These are phyloP conservation scores for Entomophthora muscae DNA, from an alignment of 371 early-diverging fungal genomes.

Conservation along the genomic window DNA sequence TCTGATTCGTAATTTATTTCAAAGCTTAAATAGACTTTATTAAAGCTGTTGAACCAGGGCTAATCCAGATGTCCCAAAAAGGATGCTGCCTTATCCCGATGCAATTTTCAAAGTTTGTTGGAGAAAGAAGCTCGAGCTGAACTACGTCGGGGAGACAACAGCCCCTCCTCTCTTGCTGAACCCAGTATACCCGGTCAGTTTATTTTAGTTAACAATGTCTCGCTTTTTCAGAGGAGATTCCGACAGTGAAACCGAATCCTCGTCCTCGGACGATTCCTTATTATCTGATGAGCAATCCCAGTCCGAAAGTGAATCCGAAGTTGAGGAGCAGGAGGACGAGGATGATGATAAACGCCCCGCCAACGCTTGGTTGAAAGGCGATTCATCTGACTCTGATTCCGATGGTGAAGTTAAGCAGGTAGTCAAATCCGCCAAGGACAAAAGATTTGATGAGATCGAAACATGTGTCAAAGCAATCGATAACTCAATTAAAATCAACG, in stretches of 20 bases:
- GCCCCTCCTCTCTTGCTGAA: too few relatives aligned
- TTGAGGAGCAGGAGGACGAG: slow-evolving; percentile 28
- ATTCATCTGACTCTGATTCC: slow-evolving; percentile 29
- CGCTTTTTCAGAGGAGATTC: slow-evolving; percentile 33
- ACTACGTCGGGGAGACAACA: too few relatives aligned
- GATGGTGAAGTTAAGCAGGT: slow-evolving; percentile 55
- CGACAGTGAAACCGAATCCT: slow-evolving; percentile 12
- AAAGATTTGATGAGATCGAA: slow-evolving; percentile 53
- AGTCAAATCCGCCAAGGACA: slow-evolving; percentile 70
- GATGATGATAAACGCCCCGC: slow-evolving; percentile 19
- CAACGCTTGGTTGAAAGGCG: slow-evolving; percentile 22
- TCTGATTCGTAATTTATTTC: too few relatives aligned
- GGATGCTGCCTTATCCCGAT: too few relatives aligned
- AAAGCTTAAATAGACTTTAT: too few relatives aligned
- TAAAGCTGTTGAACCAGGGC: too few relatives aligned
- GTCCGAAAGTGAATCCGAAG: slow-evolving; percentile 32
- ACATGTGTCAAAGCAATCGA: slow-evolving; percentile 37
- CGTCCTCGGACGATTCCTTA: slow-evolving; percentile 5
- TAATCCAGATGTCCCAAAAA: too few relatives aligned
- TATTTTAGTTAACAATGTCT: slow-evolving; percentile 15
- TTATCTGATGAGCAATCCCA: slow-evolving; percentile 2
- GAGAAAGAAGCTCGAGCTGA: too few relatives aligned
- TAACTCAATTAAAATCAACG: slow-evolving; percentile 67
- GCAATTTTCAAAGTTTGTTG: too few relatives aligned
- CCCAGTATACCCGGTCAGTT: too few relatives aligned